Conservation (phyloP, 2,329 filamentous ascomycete species). For the Fonsecaea pugnacius region DNA sequence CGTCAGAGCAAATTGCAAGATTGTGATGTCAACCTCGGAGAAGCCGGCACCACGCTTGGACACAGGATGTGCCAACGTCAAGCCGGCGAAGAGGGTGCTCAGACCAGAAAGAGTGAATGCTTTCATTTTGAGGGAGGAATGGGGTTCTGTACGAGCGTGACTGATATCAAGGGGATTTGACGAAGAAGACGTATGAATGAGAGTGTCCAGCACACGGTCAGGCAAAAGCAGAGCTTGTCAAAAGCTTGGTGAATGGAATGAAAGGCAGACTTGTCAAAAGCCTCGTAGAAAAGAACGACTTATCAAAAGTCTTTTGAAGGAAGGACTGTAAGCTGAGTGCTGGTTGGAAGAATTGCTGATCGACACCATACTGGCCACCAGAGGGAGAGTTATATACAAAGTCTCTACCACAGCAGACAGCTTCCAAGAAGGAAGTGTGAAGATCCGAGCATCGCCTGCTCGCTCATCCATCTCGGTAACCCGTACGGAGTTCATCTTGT, state of each 20-base stretch:
- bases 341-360: conserved; percentile 18
- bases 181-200: conserved; percentile 22
- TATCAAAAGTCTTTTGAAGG: conserved; percentile 31
- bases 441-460: conserved; percentile 28
- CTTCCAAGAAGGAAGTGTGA: conserved; percentile 27
- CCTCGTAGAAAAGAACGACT: conserved; percentile 32
- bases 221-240: conserved; percentile 29
- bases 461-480: conserved; percentile 14
- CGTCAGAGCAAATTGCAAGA: conserved; percentile 56
- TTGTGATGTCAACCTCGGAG: conserved; percentile 59
- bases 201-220: conserved; percentile 32
- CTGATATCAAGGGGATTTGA: background rate
- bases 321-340: conserved; percentile 25
- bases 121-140: conserved; percentile 29
- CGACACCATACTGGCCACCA: background rate
- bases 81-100: conserved; percentile 29
- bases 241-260: conserved; percentile 30
- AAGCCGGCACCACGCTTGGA: conserved; percentile 17
- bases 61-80: conserved; percentile 33
- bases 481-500: conserved; percentile 9
- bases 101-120: conserved; percentile 30
- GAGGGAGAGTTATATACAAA: conserved; percentile 26
- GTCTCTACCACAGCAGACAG: conserved; percentile 4
- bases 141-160: background rate
- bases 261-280: conserved; percentile 34